Conservation (phyloP, 441 rosid species). For the Adansonia madagascariensis region DNA sequence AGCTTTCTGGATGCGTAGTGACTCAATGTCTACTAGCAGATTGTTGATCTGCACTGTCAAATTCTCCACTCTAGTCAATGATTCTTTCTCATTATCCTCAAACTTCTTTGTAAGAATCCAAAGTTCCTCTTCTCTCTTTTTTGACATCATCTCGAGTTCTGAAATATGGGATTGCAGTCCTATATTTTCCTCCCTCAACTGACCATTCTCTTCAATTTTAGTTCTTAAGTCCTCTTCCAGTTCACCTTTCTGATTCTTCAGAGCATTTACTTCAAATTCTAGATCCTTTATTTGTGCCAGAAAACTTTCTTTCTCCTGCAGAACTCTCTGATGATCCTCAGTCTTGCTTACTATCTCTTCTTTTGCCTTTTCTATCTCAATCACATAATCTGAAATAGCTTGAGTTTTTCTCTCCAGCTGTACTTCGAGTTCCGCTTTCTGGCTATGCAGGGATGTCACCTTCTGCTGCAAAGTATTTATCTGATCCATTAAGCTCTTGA, state of each 20-base stretch:
- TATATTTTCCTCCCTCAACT: conserved; percentile 43
- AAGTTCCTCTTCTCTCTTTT: conserved; percentile 52
- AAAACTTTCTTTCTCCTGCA: conserved; percentile 58
- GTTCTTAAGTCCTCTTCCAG: conserved; percentile 51
- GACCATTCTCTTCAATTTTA: conserved; percentile 42
- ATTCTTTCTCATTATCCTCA: conserved; percentile 59
- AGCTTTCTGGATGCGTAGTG: conserved; percentile 41
- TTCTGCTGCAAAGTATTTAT: conserved; percentile 39
- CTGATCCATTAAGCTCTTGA: conserved; percentile 47
- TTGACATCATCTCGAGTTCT: conserved; percentile 53
- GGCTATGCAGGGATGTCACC: conserved; percentile 43
- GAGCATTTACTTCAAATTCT: conserved; percentile 47
- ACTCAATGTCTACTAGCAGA: conserved; percentile 41
- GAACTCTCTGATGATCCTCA: conserved; percentile 35
- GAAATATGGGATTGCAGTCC: conserved; percentile 47
- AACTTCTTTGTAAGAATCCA: conserved; percentile 49
- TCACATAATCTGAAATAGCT: conserved; percentile 6
- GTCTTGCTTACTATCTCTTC: conserved; percentile 12
- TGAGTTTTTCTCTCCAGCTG: conserved; percentile 43
- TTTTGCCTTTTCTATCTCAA: conserved; percentile 16
- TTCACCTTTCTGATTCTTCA: conserved; percentile 51
- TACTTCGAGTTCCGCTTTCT: conserved; percentile 47
- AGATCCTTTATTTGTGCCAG: conserved; percentile 43
- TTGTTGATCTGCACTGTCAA: conserved; percentile 31
- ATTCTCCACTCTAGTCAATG: conserved; percentile 54